Evolutionary conservation across 2,329 filamentous ascomycete genomes (phyloP).

Genomic region (Elsinoe batatas): DNA sequence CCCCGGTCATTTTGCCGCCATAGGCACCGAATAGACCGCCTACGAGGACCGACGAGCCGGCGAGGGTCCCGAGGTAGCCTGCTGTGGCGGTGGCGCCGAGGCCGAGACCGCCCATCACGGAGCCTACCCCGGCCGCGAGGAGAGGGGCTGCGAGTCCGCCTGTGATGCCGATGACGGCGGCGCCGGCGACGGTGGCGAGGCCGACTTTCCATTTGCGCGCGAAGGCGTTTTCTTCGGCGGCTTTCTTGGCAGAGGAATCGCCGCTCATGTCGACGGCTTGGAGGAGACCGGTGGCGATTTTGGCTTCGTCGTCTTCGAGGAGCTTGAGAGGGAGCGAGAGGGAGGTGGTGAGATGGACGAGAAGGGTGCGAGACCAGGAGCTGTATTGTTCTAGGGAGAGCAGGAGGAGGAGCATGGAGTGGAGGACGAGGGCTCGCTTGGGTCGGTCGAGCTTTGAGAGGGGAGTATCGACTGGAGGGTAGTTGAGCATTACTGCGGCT

Average conservation of each 20-base stretch:
- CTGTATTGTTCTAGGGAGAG: slow-evolving; percentile 32
- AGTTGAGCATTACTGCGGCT: slow-evolving; percentile 24
- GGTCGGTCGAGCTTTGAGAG: slow-evolving; percentile 28
- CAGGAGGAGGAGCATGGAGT: slow-evolving; percentile 30
- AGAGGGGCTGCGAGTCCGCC: slow-evolving; percentile 70
- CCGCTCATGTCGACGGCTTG: slow-evolving; percentile 70
- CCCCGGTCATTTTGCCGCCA: slow-evolving; percentile 67
- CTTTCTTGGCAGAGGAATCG: slow-evolving; percentile 65
- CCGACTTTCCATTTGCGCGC: slow-evolving; percentile 71
- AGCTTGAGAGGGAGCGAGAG: slow-evolving; percentile 25
- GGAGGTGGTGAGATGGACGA: slow-evolving; percentile 27
- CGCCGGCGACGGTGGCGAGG: slow-evolving; percentile 76
- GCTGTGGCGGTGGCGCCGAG: slow-evolving; percentile 66
- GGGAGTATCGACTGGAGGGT: slow-evolving; percentile 30
- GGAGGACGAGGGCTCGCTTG: slow-evolving; percentile 28
- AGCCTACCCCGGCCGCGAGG: slow-evolving; percentile 67
- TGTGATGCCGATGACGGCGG: slow-evolving; percentile 74
- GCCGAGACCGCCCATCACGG: slow-evolving; percentile 65
- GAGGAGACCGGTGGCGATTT: slow-evolving; percentile 64
- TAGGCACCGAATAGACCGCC: slow-evolving; percentile 90
- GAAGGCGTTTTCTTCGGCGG: slow-evolving; percentile 56
- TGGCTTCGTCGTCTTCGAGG: slow-evolving; percentile 43
- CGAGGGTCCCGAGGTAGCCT: slow-evolving; percentile 67
- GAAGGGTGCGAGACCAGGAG: slow-evolving; percentile 28
- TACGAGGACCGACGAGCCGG: slow-evolving; percentile 68